Base-by-base conservation (phyloP, 163 green algal genomes). In the Volvox carteri region DNA sequence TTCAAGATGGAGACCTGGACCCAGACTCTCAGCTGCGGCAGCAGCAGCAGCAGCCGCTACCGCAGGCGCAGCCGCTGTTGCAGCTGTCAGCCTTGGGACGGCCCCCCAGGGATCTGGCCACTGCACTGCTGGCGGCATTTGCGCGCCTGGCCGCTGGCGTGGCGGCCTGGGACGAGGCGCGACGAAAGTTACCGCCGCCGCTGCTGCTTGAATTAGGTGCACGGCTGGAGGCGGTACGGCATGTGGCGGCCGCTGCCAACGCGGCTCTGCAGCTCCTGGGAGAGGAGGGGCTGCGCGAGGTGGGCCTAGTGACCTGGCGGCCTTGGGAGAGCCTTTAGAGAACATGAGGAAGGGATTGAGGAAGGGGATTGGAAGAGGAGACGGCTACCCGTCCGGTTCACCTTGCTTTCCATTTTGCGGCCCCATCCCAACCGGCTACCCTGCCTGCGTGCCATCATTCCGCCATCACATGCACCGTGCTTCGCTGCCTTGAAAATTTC, bases 171-270 rank as follows among this genome's bases (percentile, higher is more conserved):
- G 84, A 89, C 2, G 72, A 33, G 21, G 19, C 52, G 21, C 72
- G 41, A 1, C 37, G 72, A 11, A 0, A 8, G 4, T 18, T 39
- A 28, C 21, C 72, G 1, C 50, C 7, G 4, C 5, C 52, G 5
- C 35, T 39, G 25, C 23, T 28, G 52, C 85, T 67, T 1, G 94
- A 94, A 1, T 77, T 95, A 18, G 87, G 90, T 11, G 95, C 95
- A 65, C 80, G 92, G 75, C 86, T 96, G 72, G 85, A 92, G 39
- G 54, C 65, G 9, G 92, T 92, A 18, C 46, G 60, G 60, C 80
- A 91, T 42, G 33, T 83, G 44, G 86, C 88, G 28, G 72, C 72
- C 1, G 84, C 84, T 8, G 56, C 39, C 18, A 89, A 77, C 54
- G 70, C 84, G 3, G 30, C 60, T 28, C 72, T 89, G 54, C 84